Base-by-base conservation (phyloP, 176 grass and related monocot species). In the Thalia dealbata region DNA sequence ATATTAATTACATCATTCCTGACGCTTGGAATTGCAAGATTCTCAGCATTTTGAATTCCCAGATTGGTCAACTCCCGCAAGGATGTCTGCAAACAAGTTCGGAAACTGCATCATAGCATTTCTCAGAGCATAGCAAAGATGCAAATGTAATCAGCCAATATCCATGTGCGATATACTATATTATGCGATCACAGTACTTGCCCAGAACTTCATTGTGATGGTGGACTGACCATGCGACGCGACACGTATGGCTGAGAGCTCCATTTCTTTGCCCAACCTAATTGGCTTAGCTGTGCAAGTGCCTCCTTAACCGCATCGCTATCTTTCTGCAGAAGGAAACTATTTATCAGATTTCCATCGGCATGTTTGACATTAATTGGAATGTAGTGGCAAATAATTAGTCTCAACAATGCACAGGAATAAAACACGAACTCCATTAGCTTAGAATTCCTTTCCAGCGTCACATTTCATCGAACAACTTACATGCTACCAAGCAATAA, bases 221-320 rank as follows among this genome's bases (percentile, higher is more conserved):
- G 23, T 38, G 74, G 71, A 83, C 92, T 96, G 78, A 92, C 89
- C 93, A 76, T 96, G 84, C 93, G 89, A 15, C 93, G 89, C 25
- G 93, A 96, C 61, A 96, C 79, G 73, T 92, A 96, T 16, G 93
- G 93, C 79, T 96, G 89, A 51, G 93, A 92, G 76, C 89, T 81
- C 93, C 93, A 96, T 63, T 82, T 79, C 76, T 92, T 92, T 22
- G 93, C 87, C 93, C 93, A 96, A 0, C 89, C 89, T 13, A 88
- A 72, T 54, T 92, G 82, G 28, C 67, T 84, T 29, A 96, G 78
- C 80, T 90, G 80, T 68, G 92, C 84, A 82, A 96, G 76, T n/a
- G 76, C 76, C 74, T 71, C 69, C 76, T 86, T 92, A 4, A 87
- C 93, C 55, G 80, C 87, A 6, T 69, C 76, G 52, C 84, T 78